A percentile compares a stretch with the other conserved stretches of the same genome.
phyloP scores from a whole-genome alignment of 176 grass and related monocot genomes.

The Tillandsia leiboldiana region DNA sequence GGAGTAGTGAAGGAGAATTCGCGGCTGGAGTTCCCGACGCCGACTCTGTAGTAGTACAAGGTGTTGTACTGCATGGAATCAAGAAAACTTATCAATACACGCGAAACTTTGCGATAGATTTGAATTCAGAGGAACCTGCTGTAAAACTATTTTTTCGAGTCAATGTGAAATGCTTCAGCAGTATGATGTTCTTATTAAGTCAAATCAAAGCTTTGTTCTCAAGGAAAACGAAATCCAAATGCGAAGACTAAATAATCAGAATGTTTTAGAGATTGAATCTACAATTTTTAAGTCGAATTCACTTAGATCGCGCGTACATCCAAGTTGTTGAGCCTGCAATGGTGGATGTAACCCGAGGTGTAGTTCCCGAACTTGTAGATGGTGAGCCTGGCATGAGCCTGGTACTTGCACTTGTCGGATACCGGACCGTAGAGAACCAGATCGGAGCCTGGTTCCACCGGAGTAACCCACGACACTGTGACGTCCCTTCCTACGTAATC shows the following conservation, averaged over 20 bases:
- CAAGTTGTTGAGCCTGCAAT: slow-evolving; percentile 55
- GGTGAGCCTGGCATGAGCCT: slow-evolving; percentile 22
- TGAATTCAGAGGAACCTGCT: too few species aligned
- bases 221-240: too few species aligned
- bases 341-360: slow-evolving; percentile 85
- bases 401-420: slow-evolving; percentile 14
- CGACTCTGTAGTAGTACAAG: slow-evolving; percentile 57
- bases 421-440: slow-evolving; percentile 36
- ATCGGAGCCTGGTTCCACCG: slow-evolving; percentile 27
- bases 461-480: slow-evolving; percentile 50
- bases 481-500: slow-evolving; percentile 33
- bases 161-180: too few species aligned
- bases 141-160: too few species aligned
- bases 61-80: slow-evolving; percentile 25
- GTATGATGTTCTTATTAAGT: too few species aligned
- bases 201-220: too few species aligned
- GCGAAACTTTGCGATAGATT: too few species aligned
- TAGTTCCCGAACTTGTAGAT: slow-evolving; percentile 70
- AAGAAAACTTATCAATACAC: too few species aligned
- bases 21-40: slow-evolving; percentile 34
- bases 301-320: slow-evolving; percentile 24
- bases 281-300: too few species aligned
- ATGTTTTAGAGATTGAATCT: too few species aligned
- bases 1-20: slow-evolving; percentile 66
- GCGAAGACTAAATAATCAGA: too few species aligned